Conservation (phyloP, 169 alveolate species). For the Plasmodium yoelii region DNA sequence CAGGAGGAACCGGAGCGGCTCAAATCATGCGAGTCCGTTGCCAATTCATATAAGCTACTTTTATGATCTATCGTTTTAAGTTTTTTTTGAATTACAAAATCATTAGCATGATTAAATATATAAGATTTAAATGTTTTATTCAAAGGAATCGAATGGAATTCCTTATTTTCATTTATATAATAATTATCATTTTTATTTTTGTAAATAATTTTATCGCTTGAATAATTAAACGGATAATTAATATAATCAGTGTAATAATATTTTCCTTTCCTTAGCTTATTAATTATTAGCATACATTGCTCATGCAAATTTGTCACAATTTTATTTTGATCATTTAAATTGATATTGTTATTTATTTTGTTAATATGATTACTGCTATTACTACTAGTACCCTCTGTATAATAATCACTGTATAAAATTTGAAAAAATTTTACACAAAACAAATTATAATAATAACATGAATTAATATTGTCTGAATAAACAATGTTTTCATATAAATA, state of each 20-base stretch:
- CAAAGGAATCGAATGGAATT: conserved; percentile 30
- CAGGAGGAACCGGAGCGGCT: neutral
- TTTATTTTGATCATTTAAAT: conserved; percentile 9
- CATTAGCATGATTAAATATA: conserved; percentile 13
- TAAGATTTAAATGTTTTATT: conserved; percentile 36
- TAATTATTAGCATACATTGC: conserved; percentile 9
- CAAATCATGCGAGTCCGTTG: neutral
- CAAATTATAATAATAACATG: conserved; percentile 43
- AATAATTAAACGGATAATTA: conserved; percentile 38
- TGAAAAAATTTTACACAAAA: conserved; percentile 41
- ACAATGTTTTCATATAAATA: conserved; percentile 31
- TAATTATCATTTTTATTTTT: conserved; percentile 43
- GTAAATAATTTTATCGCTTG: conserved; percentile 17
- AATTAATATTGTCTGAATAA: conserved; percentile 33
- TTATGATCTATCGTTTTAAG: conserved; percentile 29
- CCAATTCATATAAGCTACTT: neutral
- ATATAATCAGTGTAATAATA: conserved; percentile 19
- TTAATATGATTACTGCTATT: too few relatives aligned
- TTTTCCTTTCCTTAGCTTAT: conserved; percentile 23
- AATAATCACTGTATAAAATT: conserved; percentile 30
- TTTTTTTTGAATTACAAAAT: conserved; percentile 4
- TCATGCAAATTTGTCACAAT: conserved; percentile 23
- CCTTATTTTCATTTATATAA: conserved; percentile 43
- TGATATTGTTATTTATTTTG: neutral
- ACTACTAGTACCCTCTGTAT: neutral